Evolutionary conservation across 148 eudicot species (phyloP), one percentile per base, ranked within the genome.

Genomic region (Dianthus caryophyllus): DNA sequence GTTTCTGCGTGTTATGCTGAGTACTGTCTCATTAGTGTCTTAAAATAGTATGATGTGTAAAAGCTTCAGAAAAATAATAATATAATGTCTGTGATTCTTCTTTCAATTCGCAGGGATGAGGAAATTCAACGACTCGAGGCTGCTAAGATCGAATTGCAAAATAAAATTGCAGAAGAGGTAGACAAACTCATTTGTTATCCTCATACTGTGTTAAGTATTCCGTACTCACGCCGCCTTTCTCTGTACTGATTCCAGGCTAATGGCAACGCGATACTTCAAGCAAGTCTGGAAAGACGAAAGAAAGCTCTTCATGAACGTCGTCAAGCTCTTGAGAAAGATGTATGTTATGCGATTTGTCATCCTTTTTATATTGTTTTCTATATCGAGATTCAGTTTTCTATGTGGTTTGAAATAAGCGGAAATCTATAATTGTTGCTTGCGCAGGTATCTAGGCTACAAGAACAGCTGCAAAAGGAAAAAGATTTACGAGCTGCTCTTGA

Each of bases 371-470:
- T 64, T 24, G 21, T 41, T 3, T 9, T 41, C 11, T 9, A 12
- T 47, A 47, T 18, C 16, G 51, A 15, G 51, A 47, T 47, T n/a
- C n/a, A n/a, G n/a, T n/a, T n/a, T n/a, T n/a, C 51, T 47, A 6
- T 17, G 15, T 25, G 20, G 5, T 50, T 50, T 25, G 10, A 10
- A n/a, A n/a, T n/a, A n/a, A n/a, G n/a, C n/a, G n/a, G n/a, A n/a
- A n/a, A n/a, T n/a, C n/a, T n/a, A n/a, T n/a, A n/a, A n/a, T n/a
- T 41, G 44, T 13, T 67, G n/a, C n/a, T n/a, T n/a, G n/a, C 30
- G 56, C 80, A 94, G 99, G 96, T 90, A 78, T 74, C 78, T 61
- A 82, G 85, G 73, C 80, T 94, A 53, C 78, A 80, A 66, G 88
- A 85, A 68, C 85, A 88, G 73, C 75, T 88, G 69, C 76, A 81